Evolutionary conservation across 768 basidiomycete genomes (phyloP), one percentile per base, ranked within the genome.

Genomic region (Strobilomyces dryophilus): DNA sequence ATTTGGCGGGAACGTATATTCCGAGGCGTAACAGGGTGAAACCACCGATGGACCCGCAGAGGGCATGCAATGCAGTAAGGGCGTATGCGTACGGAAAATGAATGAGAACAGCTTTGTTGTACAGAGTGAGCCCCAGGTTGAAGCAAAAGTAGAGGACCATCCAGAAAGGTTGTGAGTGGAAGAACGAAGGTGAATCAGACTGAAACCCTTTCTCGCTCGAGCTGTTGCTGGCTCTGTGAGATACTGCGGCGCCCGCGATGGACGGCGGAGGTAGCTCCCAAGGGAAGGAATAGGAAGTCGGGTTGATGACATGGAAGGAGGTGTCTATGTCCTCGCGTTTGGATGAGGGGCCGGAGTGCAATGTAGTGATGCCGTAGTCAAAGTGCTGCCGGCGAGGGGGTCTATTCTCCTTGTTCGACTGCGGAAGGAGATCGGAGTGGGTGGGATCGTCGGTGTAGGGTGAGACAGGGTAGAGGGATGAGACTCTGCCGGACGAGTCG

Each of bases 71-170:
- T 6, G 93, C 94, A 2, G 95, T 98, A 21, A 99, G 79, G 2
- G 92, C 89, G 76, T 98, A 98, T 3, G 95, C 95, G 63, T 92
- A 98, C 0, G 97, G 97, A 66, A 98, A 98, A 51, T 80, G 82
- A 49, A 90, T 85, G 56, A 99, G 83, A 17, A 98, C 85, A 35
- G 82, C 79, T 71, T 99, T 99, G 80, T 99, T 99, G 72, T 92
- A 97, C 41, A 99, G 74, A 8, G 95, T 98, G 58, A 99, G 81
- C 11, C 82, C 80, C 27, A 98, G 84, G 71, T 98, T 98, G 79
- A 95, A 88, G 55, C 74, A 68, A 65, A 99, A 98, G 74, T 97
- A 98, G 55, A 92, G 74, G 5, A 69, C 60, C 17, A 98, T 79
- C 91, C 91, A 94, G 49, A 76, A 73, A 1, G 69, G 59, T 21